Percentiles rank a stretch among this genome's conserved stretches.
phyloP scores from a whole-genome alignment of 1,139 yeast species.

The Candida frijolesensis region DNA sequence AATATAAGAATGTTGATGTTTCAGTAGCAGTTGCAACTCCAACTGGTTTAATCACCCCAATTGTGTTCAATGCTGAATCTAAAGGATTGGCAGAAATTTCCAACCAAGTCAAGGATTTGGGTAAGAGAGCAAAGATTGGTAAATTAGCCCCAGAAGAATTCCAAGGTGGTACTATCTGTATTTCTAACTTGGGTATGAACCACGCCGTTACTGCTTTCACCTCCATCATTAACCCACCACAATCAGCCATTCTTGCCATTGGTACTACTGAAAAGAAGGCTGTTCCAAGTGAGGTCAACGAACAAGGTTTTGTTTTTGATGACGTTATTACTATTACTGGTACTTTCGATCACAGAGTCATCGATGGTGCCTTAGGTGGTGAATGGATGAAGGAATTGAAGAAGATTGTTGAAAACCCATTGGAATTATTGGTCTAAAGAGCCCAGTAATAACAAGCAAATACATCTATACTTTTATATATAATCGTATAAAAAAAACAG shows the following conservation, averaged over 20 bases:
- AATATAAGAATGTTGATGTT: constrained; percentile 88
- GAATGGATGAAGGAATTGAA: constrained; percentile 94
- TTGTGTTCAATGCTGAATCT: constrained; percentile 81
- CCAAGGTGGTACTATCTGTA: constrained; percentile 99
- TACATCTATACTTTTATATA: background rate
- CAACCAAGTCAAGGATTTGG: constrained; percentile 83
- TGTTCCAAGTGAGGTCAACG: constrained; percentile 88
- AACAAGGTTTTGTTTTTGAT: constrained; percentile 89
- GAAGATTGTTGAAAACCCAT: constrained; percentile 91
- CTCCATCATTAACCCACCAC: constrained; percentile 97
- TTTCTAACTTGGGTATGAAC: constrained; percentile 99
- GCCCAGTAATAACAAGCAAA: background rate
- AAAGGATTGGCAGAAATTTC: constrained; percentile 88
- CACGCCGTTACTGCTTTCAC: constrained; percentile 89
- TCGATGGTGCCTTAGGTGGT: constrained; percentile 98
- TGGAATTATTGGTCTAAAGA: constrained; percentile 78
- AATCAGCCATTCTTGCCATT: constrained; percentile 88
- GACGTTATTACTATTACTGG: constrained; percentile 91
- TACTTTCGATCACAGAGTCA: constrained; percentile 95
- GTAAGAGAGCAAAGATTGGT: constrained; percentile 93
- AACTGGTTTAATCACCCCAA: constrained; percentile 95
- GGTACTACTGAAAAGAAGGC: constrained; percentile 94
- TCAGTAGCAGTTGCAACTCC: constrained; percentile 99
- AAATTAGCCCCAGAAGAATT: constrained; percentile 93
- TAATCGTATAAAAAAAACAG: too few species aligned